A percentile compares a stretch with the other conserved stretches of the same genome.
These are phyloP conservation scores for Polygonum maritimum DNA, from an alignment of 148 eudicot species.

Conservation along the genomic window DNA sequence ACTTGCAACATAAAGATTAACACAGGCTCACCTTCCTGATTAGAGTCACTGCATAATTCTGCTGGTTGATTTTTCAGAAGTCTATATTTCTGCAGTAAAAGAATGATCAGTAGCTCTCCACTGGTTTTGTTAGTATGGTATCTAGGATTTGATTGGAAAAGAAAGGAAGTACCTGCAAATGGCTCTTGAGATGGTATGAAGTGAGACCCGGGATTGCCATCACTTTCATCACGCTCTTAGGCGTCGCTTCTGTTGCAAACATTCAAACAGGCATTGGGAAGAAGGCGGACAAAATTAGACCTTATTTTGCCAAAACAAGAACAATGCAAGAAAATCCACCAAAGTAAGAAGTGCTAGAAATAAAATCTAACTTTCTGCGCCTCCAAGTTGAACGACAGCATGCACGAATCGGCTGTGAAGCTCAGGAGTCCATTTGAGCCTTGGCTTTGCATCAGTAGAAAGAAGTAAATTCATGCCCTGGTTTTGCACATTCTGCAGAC, in stretches of 20 bases:
- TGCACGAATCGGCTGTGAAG: slow-evolving; percentile 71
- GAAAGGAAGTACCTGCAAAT: slow-evolving; percentile 52
- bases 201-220: slow-evolving; percentile 84
- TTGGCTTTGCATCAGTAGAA: slow-evolving; percentile 93
- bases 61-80: slow-evolving; percentile 58
- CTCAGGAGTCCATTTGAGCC: slow-evolving; percentile 92
- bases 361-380: slow-evolving; percentile 48
- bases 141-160: not conserved
- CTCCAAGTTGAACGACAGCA: slow-evolving; percentile 70
- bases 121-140: not conserved
- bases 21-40: slow-evolving; percentile 34
- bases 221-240: slow-evolving; percentile 65
- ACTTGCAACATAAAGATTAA: not conserved
- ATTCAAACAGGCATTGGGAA: not conserved
- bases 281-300: not conserved
- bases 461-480: slow-evolving; percentile 52
- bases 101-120: not conserved
- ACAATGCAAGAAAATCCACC: not conserved
- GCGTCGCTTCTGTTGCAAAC: slow-evolving; percentile 65
- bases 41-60: slow-evolving; percentile 28
- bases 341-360: not conserved
- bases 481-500: slow-evolving; percentile 34
- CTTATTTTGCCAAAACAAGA: not conserved
- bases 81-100: slow-evolving; percentile 75
- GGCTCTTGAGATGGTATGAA: slow-evolving; percentile 88